A percentile compares a stretch with the other conserved stretches of the same genome.
phyloP scores from a whole-genome alignment of 192 early-diverging fungal genomes.

The Coemansia umbellata region DNA sequence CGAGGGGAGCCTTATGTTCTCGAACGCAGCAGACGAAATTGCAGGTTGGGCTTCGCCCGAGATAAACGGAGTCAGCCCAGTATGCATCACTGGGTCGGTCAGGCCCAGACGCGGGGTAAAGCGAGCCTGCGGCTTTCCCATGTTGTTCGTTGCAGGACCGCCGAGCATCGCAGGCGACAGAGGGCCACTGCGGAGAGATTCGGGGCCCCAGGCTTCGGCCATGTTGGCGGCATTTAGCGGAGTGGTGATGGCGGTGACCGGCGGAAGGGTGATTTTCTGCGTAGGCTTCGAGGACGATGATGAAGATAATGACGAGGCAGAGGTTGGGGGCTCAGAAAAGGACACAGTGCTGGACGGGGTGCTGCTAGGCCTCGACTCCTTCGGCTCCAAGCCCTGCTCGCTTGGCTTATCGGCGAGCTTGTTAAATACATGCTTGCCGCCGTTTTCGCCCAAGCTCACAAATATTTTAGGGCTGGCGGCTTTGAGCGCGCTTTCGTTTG shows the following conservation, averaged over 20 bases:
- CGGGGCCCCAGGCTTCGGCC: conserved; percentile 52
- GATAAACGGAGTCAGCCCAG: conserved; percentile 43
- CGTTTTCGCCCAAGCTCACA: too few species aligned
- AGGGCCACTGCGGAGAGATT: conserved; percentile 66
- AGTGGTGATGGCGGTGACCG: conserved; percentile 61
- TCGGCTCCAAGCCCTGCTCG: neutral
- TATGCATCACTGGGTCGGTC: conserved; percentile 32
- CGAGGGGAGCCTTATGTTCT: conserved; percentile 6
- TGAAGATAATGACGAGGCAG: neutral
- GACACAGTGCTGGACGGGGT: neutral
- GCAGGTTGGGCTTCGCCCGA: conserved; percentile 20
- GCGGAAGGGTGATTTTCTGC: conserved; percentile 61
- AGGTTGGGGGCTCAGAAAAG: neutral
- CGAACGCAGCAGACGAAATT: conserved; percentile 2
- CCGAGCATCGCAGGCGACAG: conserved; percentile 76
- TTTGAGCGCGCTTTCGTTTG: neutral
- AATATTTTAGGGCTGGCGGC: neutral
- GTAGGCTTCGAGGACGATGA: neutral
- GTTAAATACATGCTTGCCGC: too few species aligned
- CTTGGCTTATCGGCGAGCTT: neutral
- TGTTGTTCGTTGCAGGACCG: conserved; percentile 52
- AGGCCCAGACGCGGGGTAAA: conserved; percentile 19
- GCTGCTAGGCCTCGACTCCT: neutral
- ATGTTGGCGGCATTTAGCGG: conserved; percentile 45
- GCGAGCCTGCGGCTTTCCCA: conserved; percentile 1